Evolutionary conservation across 768 basidiomycete genomes (phyloP), one percentile per base, ranked within the genome.

Genomic region (Cyclocybe cylindracea): DNA sequence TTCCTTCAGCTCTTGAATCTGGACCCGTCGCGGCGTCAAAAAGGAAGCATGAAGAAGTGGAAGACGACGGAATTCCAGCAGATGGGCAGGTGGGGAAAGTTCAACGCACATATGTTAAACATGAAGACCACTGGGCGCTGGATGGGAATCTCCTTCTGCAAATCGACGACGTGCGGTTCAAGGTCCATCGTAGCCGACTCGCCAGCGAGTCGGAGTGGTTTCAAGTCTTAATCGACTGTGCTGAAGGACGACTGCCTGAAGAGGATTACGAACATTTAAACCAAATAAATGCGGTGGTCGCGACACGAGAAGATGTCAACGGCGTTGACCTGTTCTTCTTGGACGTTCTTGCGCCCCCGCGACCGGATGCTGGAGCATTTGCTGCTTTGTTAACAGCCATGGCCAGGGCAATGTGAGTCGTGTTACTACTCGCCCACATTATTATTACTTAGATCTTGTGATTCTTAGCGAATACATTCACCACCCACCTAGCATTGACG

Each of bases 141-240:
- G 66, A 68, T 40, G 64, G 65, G n/a, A 66, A 61, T 32, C 45
- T 65, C 9, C 52, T 64, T 14, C 24, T 68, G 4, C 60, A 61
- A 37, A 61, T 68, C 34, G 62, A 45, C 11, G 16, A 60, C 46
- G 39, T 43, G 2, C 59, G 59, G 4, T 58, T 57, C 36, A 66
- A 60, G 42, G 33, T 65, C 2, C 66, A 65, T 32, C 57, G 61
- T 1, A 65, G 64, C 34, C 61, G 65, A 2, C 43, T 68, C 1
- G 50, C 60, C 0, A 41, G 48, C 13, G 51, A 64, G 44, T 66
- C 65, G 5, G 33, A 36, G 2, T 65, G 62, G 63, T 66, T 68
- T 50, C 37, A 56, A 33, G 48, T 49, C 6, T 56, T 68, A 5
- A 58, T 68, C 13, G 60, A 60, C 4, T 39, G 45, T 19, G 7